A percentile compares a stretch with the other conserved stretches of the same genome.
These are phyloP conservation scores for Athelia sp. DNA, from an alignment of 1,284 basidiomycete genomes.

Conservation along the genomic window DNA sequence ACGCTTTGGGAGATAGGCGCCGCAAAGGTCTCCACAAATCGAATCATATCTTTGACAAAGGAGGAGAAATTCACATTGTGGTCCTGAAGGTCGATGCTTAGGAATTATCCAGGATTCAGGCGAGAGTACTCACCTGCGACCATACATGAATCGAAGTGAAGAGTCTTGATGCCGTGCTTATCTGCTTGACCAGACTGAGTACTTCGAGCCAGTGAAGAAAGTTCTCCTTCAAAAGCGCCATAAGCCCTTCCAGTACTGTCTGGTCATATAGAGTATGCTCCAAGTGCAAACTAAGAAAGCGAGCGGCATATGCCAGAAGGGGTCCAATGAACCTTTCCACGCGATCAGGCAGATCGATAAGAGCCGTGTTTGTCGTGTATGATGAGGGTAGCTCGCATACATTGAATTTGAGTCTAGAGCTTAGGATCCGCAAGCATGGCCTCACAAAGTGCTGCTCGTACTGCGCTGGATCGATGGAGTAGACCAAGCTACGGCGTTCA, in stretches of 20 bases:
- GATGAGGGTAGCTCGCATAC: slow-evolving; percentile 23
- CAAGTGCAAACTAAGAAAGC: slow-evolving; percentile 21
- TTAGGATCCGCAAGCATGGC: slow-evolving; percentile 15
- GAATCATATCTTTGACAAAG: not conserved
- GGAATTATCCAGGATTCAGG: not conserved
- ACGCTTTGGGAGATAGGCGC: not conserved
- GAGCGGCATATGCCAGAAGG: slow-evolving; percentile 19
- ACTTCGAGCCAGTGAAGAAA: slow-evolving; percentile 21
- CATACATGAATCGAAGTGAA: slow-evolving; percentile 6
- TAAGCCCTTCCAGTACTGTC: slow-evolving; percentile 3
- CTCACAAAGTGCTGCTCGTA: slow-evolving; percentile 6
- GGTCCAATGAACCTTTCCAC: slow-evolving; percentile 12
- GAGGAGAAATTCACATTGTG: not conserved
- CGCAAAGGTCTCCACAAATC: not conserved
- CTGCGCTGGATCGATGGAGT: not conserved
- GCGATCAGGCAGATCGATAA: slow-evolving; percentile 9
- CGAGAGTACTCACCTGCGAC: slow-evolving; percentile 5
- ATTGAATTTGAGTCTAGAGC: slow-evolving; percentile 23
- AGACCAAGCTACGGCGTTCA: not conserved
- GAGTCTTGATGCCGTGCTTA: not conserved
- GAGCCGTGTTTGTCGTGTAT: slow-evolving; percentile 15
- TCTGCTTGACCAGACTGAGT: slow-evolving; percentile 8
- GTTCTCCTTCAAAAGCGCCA: slow-evolving; percentile 11
- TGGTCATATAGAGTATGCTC: slow-evolving; percentile 1
- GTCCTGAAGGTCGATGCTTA: not conserved